Base-by-base conservation (phyloP, 129 eudicot species). In the Helichrysum umbraculigerum region DNA sequence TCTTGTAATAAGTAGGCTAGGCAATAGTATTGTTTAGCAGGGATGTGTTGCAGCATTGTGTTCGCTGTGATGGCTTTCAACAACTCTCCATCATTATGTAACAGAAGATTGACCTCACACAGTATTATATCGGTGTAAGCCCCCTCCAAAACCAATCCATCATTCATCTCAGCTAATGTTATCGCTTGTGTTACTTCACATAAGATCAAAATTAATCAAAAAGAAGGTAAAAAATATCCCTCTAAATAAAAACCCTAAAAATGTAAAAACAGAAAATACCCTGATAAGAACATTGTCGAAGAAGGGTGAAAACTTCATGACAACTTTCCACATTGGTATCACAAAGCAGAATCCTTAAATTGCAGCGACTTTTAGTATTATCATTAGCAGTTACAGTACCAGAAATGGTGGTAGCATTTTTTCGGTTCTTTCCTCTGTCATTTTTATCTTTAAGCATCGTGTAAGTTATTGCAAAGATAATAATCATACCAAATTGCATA, bases 271-370 rank as follows among this genome's bases (percentile, higher is more conserved):
- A 10, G 12, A 41, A 41, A 41, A 58, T 20, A 20, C 64, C 64
- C 30, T 7, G 30, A 58, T 58, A 58, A 6, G 30, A 58, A 20
- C 64, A 20, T 20, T 11, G 34, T 7, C 34, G 37, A 68, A 39
- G 22, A 68, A 41, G n/a, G 73, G 15, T 2, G 54, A 37, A 25
- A 11, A 62, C 37, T 10, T 61, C 67, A 61, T 22, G 37, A 62
- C 37, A 62, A 62, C 68, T 30, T 14, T 62, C 41, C 19, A 62
- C 68, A 62, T 29, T 62, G 2, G 68, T 62, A 62, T 62, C 68
- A 62, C 68, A 62, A 62, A 62, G 68, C 20, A 62, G 29, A 62
- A 62, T 62, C 37, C 37, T 62, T 62, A 25, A 29, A 62, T 62
- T 62, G 68, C 68, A 29, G 19, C 68, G 8, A 11, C 37, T 15